Evolutionary conservation across 1,284 basidiomycete genomes (phyloP).

Genomic region (Rhizoctonia solani): DNA sequence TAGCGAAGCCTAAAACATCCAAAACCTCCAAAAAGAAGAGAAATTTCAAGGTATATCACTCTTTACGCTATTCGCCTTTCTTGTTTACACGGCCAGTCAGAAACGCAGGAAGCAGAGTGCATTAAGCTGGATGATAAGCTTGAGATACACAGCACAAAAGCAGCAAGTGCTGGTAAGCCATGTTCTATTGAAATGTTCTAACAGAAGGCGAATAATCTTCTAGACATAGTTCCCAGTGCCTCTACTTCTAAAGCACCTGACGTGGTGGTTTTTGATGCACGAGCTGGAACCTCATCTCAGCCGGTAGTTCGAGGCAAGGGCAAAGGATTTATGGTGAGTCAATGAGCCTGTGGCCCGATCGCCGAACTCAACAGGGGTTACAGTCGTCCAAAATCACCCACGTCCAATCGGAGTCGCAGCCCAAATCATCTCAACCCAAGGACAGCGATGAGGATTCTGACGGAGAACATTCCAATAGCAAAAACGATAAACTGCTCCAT

Average conservation of each 20-base stretch:
- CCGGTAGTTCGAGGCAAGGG: background rate
- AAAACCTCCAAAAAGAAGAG: conserved; percentile 19
- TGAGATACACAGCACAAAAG: too few relatives aligned
- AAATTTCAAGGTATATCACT: conserved; percentile 2
- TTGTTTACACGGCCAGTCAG: background rate
- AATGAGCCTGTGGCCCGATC: background rate
- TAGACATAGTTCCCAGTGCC: too few relatives aligned
- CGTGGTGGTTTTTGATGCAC: conserved; percentile 22
- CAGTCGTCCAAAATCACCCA: conserved; percentile 29
- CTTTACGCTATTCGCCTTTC: background rate
- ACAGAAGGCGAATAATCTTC: too few relatives aligned
- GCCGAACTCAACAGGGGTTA: background rate
- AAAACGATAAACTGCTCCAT: conserved; percentile 28
- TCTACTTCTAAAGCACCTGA: conserved; percentile 12
- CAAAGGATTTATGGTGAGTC: conserved; percentile 28
- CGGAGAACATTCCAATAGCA: conserved; percentile 8
- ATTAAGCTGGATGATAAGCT: too few relatives aligned
- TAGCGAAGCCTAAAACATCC: background rate
- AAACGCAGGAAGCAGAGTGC: background rate
- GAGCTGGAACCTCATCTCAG: background rate
- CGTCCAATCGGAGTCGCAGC: background rate
- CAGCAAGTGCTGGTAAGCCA: too few relatives aligned
- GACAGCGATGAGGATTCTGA: background rate
- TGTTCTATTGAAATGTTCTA: too few relatives aligned
- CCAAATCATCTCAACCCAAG: background rate